Percentiles rank a stretch among this genome's conserved stretches.
phyloP scores from a whole-genome alignment of 805 yeast species.

The Metschnikowia drakensbergensis region DNA sequence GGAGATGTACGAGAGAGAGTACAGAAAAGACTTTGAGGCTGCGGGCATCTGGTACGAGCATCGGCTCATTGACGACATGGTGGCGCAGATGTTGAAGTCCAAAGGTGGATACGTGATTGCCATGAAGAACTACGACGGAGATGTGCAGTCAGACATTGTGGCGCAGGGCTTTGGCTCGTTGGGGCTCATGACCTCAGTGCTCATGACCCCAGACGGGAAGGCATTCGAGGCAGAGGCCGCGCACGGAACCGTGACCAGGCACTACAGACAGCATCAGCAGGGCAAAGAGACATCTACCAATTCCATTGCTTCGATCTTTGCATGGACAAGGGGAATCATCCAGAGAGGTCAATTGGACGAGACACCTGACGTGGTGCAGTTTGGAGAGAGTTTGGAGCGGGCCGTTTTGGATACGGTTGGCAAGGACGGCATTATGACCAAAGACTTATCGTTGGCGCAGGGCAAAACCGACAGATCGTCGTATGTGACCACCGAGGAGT shows the following conservation, averaged over 20 bases:
- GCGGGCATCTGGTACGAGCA: conserved; percentile 71
- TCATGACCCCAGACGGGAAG: conserved; percentile 81
- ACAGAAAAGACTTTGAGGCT: conserved; percentile 54
- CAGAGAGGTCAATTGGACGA: conserved; percentile 76
- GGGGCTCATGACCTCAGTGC: conserved; percentile 80
- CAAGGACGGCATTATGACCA: conserved; percentile 74
- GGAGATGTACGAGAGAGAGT: conserved; percentile 55
- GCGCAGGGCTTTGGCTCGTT: conserved; percentile 86
- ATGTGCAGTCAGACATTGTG: conserved; percentile 79
- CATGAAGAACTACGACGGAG: conserved; percentile 82
- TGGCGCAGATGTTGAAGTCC: conserved; percentile 83
- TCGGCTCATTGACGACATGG: conserved; percentile 83
- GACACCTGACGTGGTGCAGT: conserved; percentile 66
- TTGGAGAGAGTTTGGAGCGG: conserved; percentile 61
- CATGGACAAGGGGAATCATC: conserved; percentile 81
- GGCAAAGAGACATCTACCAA: conserved; percentile 83
- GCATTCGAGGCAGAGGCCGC: conserved; percentile 87
- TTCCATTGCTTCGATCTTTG: conserved; percentile 81
- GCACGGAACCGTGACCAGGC: conserved; percentile 86
- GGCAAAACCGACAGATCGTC: conserved; percentile 58
- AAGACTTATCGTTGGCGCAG: conserved; percentile 72
- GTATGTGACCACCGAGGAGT: conserved; percentile 72
- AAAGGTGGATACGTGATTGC: conserved; percentile 81
- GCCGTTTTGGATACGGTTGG: conserved; percentile 72
- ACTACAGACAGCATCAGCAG: conserved; percentile 74